A percentile compares a stretch with the other conserved stretches of the same genome.
phyloP scores from a whole-genome alignment of 345 rosid genomes.

The Sisymbrium altissimum region DNA sequence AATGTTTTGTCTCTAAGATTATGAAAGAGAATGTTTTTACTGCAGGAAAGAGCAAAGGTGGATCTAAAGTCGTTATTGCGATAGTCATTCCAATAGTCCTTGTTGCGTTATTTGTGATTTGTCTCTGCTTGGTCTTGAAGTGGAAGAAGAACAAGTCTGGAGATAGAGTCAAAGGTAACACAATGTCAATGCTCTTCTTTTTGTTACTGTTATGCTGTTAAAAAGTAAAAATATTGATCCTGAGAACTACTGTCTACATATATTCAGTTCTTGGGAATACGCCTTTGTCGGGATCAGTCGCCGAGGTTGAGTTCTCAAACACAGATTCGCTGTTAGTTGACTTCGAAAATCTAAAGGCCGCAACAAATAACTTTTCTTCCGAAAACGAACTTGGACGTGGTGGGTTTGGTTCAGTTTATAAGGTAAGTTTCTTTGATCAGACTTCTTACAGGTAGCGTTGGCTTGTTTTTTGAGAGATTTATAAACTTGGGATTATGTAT shows the following conservation, averaged over 20 bases:
- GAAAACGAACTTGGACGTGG: constrained; percentile 53
- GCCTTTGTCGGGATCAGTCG: constrained; percentile 18
- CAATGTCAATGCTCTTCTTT: neutral
- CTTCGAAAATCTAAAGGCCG: constrained; percentile 36
- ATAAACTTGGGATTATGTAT: neutral
- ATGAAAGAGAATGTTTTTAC: neutral
- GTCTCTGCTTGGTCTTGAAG: constrained; percentile 22
- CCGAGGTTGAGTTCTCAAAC: constrained; percentile 22
- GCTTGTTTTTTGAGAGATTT: neutral
- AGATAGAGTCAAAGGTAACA: constrained; percentile 22
- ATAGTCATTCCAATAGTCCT: constrained; percentile 25
- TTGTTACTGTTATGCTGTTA: neutral
- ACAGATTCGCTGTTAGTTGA: constrained; percentile 41
- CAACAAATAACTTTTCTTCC: constrained; percentile 44
- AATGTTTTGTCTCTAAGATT: neutral
- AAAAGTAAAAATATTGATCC: neutral
- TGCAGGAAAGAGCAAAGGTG: constrained; percentile 26
- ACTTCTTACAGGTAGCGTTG: neutral
- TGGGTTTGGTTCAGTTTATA: constrained; percentile 62
- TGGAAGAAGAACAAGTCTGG: constrained; percentile 21
- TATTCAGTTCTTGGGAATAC: constrained; percentile 11
- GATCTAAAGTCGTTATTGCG: constrained; percentile 18
- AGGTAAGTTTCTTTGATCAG: constrained; percentile 22
- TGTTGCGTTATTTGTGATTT: constrained; percentile 16
- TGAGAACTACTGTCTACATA: neutral